Conservation (phyloP, 768 basidiomycete species). For the Termitomyces sp. region DNA sequence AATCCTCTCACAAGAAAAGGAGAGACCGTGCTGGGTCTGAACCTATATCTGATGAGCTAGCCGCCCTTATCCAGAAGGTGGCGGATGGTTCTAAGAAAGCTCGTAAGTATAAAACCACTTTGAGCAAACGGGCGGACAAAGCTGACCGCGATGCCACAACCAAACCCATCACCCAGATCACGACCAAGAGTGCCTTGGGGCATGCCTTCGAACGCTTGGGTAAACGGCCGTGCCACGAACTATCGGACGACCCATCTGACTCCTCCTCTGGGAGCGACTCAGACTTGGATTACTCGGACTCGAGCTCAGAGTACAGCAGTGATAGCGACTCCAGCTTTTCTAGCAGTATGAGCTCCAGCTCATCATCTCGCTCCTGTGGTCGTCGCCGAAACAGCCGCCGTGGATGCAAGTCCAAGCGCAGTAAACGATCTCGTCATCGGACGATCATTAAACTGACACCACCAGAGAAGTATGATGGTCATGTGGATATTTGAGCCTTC, state of each 20-base stretch:
- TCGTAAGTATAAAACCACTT: background rate
- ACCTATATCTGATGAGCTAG: background rate
- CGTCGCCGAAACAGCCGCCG: too few species aligned
- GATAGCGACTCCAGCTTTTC: background rate
- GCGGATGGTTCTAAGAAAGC: background rate
- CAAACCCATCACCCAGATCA: background rate
- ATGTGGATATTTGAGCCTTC: background rate
- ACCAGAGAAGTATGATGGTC: background rate
- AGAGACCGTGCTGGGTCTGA: background rate
- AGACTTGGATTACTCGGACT: background rate
- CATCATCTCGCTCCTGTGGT: background rate
- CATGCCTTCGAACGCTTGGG: background rate
- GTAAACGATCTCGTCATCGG: background rate
- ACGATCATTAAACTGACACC: background rate
- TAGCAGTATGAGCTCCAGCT: background rate
- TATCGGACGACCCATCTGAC: background rate
- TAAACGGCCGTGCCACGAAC: background rate
- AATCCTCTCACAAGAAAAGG: background rate
- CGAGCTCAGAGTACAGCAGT: background rate
- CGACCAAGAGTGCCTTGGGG: background rate
- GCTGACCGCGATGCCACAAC: background rate
- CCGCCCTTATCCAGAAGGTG: background rate
- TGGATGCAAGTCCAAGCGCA: background rate
- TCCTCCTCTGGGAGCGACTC: background rate
- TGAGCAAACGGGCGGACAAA: background rate